Evolutionary conservation across 139 green algal genomes (phyloP).

Genomic region (Chlorella sorokiniana): DNA sequence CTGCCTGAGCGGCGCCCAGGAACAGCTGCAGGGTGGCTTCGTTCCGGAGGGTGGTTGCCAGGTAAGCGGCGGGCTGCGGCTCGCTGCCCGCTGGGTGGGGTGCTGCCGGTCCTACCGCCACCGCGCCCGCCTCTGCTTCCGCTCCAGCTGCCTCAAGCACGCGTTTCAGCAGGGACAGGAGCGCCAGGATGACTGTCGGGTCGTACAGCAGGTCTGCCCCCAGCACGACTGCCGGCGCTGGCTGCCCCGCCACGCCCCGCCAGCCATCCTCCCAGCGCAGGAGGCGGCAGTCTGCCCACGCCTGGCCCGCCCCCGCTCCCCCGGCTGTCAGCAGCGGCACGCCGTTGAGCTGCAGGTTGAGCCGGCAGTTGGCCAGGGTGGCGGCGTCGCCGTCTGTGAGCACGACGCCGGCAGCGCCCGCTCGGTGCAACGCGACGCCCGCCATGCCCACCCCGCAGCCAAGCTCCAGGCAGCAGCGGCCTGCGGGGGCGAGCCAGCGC

Average conservation of each 20-base stretch:
- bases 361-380: slow-evolving; percentile 66
- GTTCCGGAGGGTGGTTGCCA: slow-evolving; percentile 35
- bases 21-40: slow-evolving; percentile 34
- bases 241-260: background rate
- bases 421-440: slow-evolving; percentile 44
- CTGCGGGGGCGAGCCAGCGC: slow-evolving; percentile 28
- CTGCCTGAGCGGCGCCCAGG: background rate
- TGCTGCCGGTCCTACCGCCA: background rate
- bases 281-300: slow-evolving; percentile 5
- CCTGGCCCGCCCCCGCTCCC: background rate
- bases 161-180: slow-evolving; percentile 34
- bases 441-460: slow-evolving; percentile 71
- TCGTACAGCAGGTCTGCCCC: slow-evolving; percentile 78
- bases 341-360: slow-evolving; percentile 72
- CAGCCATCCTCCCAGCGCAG: slow-evolving; percentile 32
- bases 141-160: slow-evolving; percentile 16
- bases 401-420: slow-evolving; percentile 38
- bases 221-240: slow-evolving; percentile 52
- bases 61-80: background rate
- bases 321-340: slow-evolving; percentile 23
- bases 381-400: slow-evolving; percentile 69
- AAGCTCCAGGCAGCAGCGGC: slow-evolving; percentile 67
- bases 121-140: background rate
- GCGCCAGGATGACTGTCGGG: slow-evolving; percentile 41
- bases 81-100: background rate